Evolutionary conservation across 2,329 filamentous ascomycete genomes (phyloP), one percentile per base, ranked within the genome.

Genomic region (Cladophialophora carrionii): DNA sequence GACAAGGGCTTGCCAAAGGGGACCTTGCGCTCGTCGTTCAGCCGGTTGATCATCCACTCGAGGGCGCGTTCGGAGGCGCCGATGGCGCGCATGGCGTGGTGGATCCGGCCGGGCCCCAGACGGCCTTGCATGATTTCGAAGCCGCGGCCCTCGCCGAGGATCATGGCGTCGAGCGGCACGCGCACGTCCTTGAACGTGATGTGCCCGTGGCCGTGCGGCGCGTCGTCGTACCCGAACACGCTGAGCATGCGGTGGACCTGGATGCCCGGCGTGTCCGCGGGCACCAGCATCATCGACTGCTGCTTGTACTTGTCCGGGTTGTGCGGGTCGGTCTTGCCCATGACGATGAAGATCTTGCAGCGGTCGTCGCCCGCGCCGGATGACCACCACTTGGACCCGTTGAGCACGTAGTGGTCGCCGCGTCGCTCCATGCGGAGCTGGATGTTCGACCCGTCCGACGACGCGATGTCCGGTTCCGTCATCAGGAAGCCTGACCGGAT

Each of bases 331-430:
- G 87, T 89, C 84, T 98, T 96, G 79, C 92, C 95, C 90, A 99
- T 96, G 73, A 96, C 92, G 68, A 99, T 88, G 81, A 96, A 98
- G 76, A 99, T 83, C 78, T 90, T 85, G 83, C 95, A 99, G 73
- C 94, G 87, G 64, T 90, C 90, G 80, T 99, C 95, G 64, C 95
- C 95, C 24, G 93, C 92, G 70, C 95, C 95, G 69, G 91, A 96
- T 24, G 92, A 96, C 95, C 95, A 99, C 95, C 95, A 99, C 91
- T 99, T 99, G 86, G 87, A 86, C 57, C 92, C 95, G 75, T 98
- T 97, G 61, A 99, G 84, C 20, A 98, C 87, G 75, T 95, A 97
- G 72, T 95, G 87, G 74, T 95, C 87, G 12, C 93, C 94, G 70
- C 96, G 91, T 64, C 86, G 87, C 71, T 82, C 85, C 76, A 99